Conservation (phyloP, 805 yeast species). For the Yarrowia sp. region DNA sequence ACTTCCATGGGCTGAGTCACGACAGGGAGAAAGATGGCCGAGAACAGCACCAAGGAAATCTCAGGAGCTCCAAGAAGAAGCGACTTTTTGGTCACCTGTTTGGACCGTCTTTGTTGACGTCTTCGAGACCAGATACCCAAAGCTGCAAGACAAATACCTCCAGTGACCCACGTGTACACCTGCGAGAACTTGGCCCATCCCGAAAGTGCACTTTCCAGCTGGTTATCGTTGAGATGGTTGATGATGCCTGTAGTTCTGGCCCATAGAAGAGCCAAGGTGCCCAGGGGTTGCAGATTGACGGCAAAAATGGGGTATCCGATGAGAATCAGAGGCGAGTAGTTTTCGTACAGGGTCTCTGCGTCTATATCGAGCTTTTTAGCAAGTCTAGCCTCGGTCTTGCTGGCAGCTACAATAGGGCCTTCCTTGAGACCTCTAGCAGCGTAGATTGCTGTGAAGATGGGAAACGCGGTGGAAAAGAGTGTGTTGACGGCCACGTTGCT, state of each 20-base stretch:
- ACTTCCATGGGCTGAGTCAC: constrained; percentile 12
- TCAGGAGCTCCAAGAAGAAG: constrained; percentile 4
- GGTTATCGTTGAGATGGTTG: background rate
- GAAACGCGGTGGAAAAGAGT: constrained; percentile 14
- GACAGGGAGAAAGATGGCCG: constrained; percentile 8
- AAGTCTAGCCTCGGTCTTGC: background rate
- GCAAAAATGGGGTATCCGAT: constrained; percentile 25
- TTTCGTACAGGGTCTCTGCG: constrained; percentile 18
- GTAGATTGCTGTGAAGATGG: constrained; percentile 18
- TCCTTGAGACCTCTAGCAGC: constrained; percentile 11
- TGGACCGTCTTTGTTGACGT: background rate
- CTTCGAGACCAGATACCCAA: constrained; percentile 14
- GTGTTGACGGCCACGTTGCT: constrained; percentile 20
- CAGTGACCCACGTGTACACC: constrained; percentile 8
- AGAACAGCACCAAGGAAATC: background rate
- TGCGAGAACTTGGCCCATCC: constrained; percentile 12
- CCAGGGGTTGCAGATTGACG: constrained; percentile 15
- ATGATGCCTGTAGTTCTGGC: constrained; percentile 9
- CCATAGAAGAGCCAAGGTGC: constrained; percentile 10
- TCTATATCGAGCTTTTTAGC: background rate
- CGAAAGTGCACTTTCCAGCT: background rate
- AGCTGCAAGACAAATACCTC: constrained; percentile 9
- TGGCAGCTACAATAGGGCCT: background rate
- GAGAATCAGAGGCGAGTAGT: constrained; percentile 15
- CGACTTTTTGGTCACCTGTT: background rate